Conservation (phyloP, 2,329 filamentous ascomycete species). For the Pseudogymnoascus sp. region DNA sequence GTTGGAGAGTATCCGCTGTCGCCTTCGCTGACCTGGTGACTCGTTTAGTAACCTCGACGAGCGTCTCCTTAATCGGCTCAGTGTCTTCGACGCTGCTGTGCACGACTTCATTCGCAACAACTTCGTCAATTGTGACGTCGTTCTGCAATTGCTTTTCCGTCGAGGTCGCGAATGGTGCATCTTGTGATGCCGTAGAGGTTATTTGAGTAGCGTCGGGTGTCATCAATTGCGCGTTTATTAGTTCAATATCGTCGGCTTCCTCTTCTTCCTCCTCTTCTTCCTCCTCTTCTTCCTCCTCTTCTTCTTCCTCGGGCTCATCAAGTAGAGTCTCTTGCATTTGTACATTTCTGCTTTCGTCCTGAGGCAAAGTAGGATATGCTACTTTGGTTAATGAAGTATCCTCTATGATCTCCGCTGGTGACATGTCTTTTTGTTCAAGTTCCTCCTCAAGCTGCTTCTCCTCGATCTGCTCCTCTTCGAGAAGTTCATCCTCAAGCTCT, state of each 20-base stretch:
- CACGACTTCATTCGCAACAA: background rate
- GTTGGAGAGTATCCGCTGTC: background rate
- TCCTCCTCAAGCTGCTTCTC: background rate
- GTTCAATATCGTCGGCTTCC: background rate
- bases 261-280: background rate
- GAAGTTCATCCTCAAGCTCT: background rate
- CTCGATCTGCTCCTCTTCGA: background rate
- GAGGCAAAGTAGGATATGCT: background rate
- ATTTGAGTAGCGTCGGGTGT: slow-evolving; percentile 21
- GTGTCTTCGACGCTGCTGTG: background rate
- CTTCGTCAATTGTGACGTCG: background rate
- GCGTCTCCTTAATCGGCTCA: background rate
- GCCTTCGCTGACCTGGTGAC: background rate
- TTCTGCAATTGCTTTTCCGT: background rate
- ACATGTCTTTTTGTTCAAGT: background rate
- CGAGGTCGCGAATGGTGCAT: background rate
- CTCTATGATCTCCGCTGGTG: background rate
- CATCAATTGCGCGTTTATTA: slow-evolving; percentile 18
- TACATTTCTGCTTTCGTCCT: background rate
- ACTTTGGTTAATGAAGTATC: background rate
- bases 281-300: background rate
- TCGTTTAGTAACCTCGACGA: background rate
- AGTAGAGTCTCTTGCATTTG: background rate
- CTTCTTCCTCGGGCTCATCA: background rate
- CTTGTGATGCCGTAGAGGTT: background rate